Percentiles rank a stretch among this genome's conserved stretches.
These are phyloP conservation scores for Sarcodon aspratus DNA, from an alignment of 768 basidiomycete genomes.

Conservation along the genomic window DNA sequence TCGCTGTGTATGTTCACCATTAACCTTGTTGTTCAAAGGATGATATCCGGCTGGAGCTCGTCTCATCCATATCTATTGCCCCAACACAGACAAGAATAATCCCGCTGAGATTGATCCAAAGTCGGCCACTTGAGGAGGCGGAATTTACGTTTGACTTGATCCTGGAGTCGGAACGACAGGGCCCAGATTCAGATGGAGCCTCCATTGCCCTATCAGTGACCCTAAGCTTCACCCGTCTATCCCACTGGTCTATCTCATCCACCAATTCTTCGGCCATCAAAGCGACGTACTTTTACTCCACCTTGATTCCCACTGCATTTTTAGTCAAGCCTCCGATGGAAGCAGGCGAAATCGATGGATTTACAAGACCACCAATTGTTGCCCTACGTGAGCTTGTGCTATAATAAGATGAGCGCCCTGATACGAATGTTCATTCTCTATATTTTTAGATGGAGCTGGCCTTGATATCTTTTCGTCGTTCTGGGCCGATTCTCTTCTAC, in stretches of 20 bases:
- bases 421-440: neutral
- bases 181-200: too few relatives aligned
- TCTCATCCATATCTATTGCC: slow-evolving; percentile 28
- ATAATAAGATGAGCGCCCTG: neutral
- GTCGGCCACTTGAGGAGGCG: slow-evolving; percentile 21
- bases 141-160: slow-evolving; percentile 28
- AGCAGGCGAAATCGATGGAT: slow-evolving; percentile 10
- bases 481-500: slow-evolving; percentile 55
- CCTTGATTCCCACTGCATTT: slow-evolving; percentile 46
- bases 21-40: neutral
- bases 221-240: slow-evolving; percentile 35
- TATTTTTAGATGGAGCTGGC: slow-evolving; percentile 71
- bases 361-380: slow-evolving; percentile 38
- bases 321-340: slow-evolving; percentile 41
- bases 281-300: slow-evolving; percentile 47
- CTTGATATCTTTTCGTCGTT: slow-evolving; percentile 53
- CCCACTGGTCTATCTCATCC: slow-evolving; percentile 23
- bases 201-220: slow-evolving; percentile 17
- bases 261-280: slow-evolving; percentile 27
- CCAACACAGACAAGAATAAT: slow-evolving; percentile 54
- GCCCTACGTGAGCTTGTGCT: slow-evolving; percentile 47
- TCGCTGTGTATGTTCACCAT: neutral
- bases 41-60: slow-evolving; percentile 8
- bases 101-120: slow-evolving; percentile 38
- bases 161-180: slow-evolving; percentile 11